Evolutionary conservation across 805 yeast genomes (phyloP).

Genomic region (Ogataea ganodermae): DNA sequence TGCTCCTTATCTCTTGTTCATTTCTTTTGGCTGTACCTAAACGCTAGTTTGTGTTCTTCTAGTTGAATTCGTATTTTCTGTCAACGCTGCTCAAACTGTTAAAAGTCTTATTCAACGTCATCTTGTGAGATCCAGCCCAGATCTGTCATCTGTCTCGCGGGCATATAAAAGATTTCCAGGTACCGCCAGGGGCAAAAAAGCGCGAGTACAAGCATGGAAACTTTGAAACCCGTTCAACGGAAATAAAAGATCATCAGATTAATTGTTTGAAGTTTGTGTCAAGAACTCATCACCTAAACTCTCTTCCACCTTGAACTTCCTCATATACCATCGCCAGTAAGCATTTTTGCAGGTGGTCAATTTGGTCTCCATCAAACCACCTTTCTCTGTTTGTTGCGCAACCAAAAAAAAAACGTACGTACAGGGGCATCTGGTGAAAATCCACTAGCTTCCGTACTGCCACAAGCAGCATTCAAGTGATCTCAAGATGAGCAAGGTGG

Average conservation of each 20-base stretch:
- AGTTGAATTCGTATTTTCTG: too few relatives aligned
- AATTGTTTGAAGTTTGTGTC: background rate
- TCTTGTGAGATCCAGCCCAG: background rate
- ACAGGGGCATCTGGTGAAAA: background rate
- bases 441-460: background rate
- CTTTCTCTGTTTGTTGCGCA: background rate
- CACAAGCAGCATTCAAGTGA: background rate
- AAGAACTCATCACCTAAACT: background rate
- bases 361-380: background rate
- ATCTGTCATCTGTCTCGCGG: background rate
- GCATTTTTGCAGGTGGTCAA: background rate
- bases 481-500: conserved; percentile 15
- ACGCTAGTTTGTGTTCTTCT: too few relatives aligned
- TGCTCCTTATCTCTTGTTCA: too few relatives aligned
- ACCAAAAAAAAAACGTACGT: background rate
- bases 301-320: background rate
- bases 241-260: background rate
- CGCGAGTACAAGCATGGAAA: background rate
- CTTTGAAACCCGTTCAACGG: conserved; percentile 3
- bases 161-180: conserved; percentile 1
- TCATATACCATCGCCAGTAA: background rate
- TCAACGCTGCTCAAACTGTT: too few relatives aligned
- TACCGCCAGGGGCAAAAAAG: conserved; percentile 6
- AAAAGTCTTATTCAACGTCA: too few relatives aligned
- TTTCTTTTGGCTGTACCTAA: too few relatives aligned